A percentile compares a stretch with the other conserved stretches of the same genome.
Evolutionary conservation across 2,329 filamentous ascomycete genomes (phyloP).

Genomic region (Aspergillus texensis): DNA sequence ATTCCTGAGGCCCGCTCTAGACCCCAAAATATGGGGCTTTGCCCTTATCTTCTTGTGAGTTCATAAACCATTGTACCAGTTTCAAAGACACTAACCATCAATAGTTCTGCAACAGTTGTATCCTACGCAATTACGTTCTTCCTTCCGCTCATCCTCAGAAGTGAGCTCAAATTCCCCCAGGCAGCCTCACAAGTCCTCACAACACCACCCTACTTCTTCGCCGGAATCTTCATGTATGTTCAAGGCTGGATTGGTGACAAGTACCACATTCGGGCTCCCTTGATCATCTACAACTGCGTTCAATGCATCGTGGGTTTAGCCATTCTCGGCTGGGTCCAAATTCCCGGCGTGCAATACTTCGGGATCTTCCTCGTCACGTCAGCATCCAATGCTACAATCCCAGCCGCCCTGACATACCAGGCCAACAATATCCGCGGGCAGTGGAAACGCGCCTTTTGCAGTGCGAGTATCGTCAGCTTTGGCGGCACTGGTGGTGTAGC

Average conservation of each 20-base stretch:
- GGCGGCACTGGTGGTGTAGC: slow-evolving; percentile 79
- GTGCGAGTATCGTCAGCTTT: slow-evolving; percentile 73
- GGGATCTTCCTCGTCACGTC: slow-evolving; percentile 56
- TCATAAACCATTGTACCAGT: neutral
- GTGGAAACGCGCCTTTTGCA: slow-evolving; percentile 83
- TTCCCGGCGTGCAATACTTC: slow-evolving; percentile 1
- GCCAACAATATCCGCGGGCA: slow-evolving; percentile 87
- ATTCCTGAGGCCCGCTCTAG: slow-evolving; percentile 51
- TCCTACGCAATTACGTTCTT: slow-evolving; percentile 81
- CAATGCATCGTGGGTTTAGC: slow-evolving; percentile 2
- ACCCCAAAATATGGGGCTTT: slow-evolving; percentile 60
- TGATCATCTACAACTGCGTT: neutral
- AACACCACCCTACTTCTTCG: slow-evolving; percentile 69
- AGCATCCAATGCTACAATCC: slow-evolving; percentile 77
- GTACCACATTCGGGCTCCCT: slow-evolving; percentile 1
- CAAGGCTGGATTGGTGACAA: neutral
- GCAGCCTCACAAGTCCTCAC: slow-evolving; percentile 69
- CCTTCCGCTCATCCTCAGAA: slow-evolving; percentile 70
- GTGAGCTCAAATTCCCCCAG: slow-evolving; percentile 65
- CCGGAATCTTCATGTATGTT: slow-evolving; percentile 42
- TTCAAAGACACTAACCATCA: neutral
- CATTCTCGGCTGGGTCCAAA: slow-evolving; percentile 1
- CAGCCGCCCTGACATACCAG: slow-evolving; percentile 75
- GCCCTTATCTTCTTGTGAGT: slow-evolving; percentile 55
- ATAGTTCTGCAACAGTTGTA: slow-evolving; percentile 58